Base-by-base conservation (phyloP, 2,329 filamentous ascomycete genomes). In the Apiospora arundinis region DNA sequence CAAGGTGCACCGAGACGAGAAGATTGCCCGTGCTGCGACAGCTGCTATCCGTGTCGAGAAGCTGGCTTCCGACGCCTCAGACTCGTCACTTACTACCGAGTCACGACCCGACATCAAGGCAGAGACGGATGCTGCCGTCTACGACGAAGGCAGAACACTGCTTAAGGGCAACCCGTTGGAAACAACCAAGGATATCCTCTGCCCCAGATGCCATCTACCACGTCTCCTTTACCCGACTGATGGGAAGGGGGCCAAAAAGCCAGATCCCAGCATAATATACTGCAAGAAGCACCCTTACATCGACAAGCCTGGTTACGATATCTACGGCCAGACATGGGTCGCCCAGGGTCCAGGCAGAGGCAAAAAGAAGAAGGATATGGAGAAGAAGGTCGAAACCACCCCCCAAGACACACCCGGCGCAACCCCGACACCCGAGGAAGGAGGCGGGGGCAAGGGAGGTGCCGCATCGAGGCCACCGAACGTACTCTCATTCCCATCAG, bases 281-380 rank as follows among this genome's bases (percentile, higher is more conserved):
- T 95, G 93, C 87, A 93, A 93, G 81, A 91, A 91, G 74, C 90
- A 92, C 73, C 92, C 93, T 0, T 95, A 92, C 84, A 92, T 94
- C 73, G 90, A 93, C 75, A 91, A 93, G 79, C 86, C 90, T 2
- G 92, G 92, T 72, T 92, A 91, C 82, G 93, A 95, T 81, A 93
- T 95, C 74, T 95, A 95, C 81, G 93, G 92, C 68, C 93, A 95
- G 81, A 93, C 92, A 40, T 95, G 93, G 88, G 91, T 93, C 18
- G 91, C 90, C 23, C 91, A 92, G 28, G 89, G 89, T 0, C 90
- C 91, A 28, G 90, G 90, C 18, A 88, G 92, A 72, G 92, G 92
- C 72, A 93, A 93, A 84, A 93, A 93, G 85, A 94, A 92, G 87
- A 94, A 93, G 86, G 92, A 91, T 80, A 90, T 91, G 84, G 89